phyloP scores from a whole-genome alignment of 2,329 filamentous ascomycete species.

The Aspergillus neotritici region DNA sequence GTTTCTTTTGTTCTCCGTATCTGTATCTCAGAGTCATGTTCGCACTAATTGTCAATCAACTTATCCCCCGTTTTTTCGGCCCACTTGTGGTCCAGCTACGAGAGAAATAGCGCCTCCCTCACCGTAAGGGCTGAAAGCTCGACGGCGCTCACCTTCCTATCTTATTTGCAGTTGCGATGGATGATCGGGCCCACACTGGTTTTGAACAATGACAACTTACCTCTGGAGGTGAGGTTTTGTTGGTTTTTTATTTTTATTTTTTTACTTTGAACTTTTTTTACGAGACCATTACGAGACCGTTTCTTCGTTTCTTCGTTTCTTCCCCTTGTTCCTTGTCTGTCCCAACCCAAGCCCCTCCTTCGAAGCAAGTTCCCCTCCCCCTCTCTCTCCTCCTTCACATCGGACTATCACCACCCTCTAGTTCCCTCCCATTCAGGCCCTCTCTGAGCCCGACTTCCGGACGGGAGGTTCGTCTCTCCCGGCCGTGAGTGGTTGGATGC shows the following conservation, averaged over 20 bases:
- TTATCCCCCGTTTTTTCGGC: slow-evolving; percentile 13
- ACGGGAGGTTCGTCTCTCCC: background rate
- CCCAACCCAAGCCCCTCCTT: background rate
- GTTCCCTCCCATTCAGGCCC: slow-evolving; percentile 2
- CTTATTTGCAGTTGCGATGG: background rate
- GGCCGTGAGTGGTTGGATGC: background rate
- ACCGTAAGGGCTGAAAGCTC: slow-evolving; percentile 9
- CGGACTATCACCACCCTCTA: slow-evolving; percentile 9
- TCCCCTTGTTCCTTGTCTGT: slow-evolving; percentile 1
- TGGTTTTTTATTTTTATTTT: background rate
- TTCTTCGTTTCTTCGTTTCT: slow-evolving; percentile 1
- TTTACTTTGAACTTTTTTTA: background rate
- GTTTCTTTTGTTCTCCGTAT: background rate
- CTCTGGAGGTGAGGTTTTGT: background rate
- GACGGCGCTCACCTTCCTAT: slow-evolving; percentile 12
- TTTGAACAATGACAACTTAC: slow-evolving; percentile 12
- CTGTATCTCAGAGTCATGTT: slow-evolving; percentile 8
- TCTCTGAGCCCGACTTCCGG: slow-evolving; percentile 1
- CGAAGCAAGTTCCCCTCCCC: too few species aligned
- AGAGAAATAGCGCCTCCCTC: slow-evolving; percentile 11
- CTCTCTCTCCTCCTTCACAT: slow-evolving; percentile 1
- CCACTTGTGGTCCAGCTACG: slow-evolving; percentile 13
- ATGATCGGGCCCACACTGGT: background rate
- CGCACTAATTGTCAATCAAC: slow-evolving; percentile 14
- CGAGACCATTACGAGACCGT: background rate